Evolutionary conservation across 768 basidiomycete species (phyloP).

Genomic region (Pisolithus marmoratus): DNA sequence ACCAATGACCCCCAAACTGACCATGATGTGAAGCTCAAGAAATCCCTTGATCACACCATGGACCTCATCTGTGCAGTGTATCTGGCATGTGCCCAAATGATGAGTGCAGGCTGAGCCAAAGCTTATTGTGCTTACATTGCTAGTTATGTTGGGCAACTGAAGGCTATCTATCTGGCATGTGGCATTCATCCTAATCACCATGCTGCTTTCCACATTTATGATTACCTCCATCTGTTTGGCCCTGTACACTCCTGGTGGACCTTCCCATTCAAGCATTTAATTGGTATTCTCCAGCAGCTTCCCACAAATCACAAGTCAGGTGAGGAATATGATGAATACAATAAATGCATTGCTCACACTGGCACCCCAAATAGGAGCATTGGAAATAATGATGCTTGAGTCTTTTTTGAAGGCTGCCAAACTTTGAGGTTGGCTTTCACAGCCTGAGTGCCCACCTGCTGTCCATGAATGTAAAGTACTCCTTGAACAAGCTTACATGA

Average conservation of each 20-base stretch:
- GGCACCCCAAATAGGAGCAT: slow-evolving; percentile 6
- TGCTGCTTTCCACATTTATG: slow-evolving; percentile 22
- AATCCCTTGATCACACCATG: slow-evolving; percentile 24
- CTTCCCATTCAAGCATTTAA: slow-evolving; percentile 33
- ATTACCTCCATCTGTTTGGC: slow-evolving; percentile 31
- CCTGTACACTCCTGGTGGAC: slow-evolving; percentile 35
- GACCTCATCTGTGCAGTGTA: slow-evolving; percentile 19
- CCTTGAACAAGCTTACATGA: not conserved
- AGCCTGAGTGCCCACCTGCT: slow-evolving; percentile 2
- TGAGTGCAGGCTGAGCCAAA: slow-evolving; percentile 1
- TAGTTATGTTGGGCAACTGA: slow-evolving; percentile 14
- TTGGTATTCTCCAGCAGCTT: slow-evolving; percentile 32
- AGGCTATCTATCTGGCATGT: slow-evolving; percentile 13
- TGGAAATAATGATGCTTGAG: slow-evolving; percentile 6
- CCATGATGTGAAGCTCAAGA: not conserved
- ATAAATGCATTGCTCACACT: slow-evolving; percentile 1
- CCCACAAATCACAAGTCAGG: slow-evolving; percentile 28
- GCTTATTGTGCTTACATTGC: slow-evolving; percentile 13
- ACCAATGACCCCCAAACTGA: not conserved
- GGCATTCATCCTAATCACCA: slow-evolving; percentile 23
- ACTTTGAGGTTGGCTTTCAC: slow-evolving; percentile 6
- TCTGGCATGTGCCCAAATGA: slow-evolving; percentile 12
- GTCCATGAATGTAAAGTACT: slow-evolving; percentile 4
- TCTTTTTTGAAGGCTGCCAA: slow-evolving; percentile 11
- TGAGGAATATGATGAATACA: slow-evolving; percentile 2